Base-by-base conservation (phyloP, 2,329 filamentous ascomycete genomes). In the Thelonectria discophora region DNA sequence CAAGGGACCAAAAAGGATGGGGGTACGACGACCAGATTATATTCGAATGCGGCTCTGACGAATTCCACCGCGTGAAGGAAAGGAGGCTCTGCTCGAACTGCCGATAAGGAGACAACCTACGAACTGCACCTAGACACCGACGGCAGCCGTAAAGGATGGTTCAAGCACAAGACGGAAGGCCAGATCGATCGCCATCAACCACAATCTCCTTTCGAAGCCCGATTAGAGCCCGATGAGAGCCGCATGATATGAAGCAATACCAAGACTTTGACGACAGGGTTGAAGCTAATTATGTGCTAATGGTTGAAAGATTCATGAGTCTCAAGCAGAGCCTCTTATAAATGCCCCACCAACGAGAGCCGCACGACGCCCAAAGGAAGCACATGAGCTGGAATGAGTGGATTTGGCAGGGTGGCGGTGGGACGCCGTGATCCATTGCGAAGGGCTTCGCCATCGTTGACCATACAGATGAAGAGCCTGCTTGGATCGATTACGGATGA, bases 231-330 rank as follows among this genome's bases (percentile, higher is more conserved):
- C 20, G 18, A 17, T 27, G 17, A 46, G n/a, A 46, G 34, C 12
- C 56, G 56, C 43, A 59, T 47, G 49, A 42, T 42, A 40, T 46
- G 37, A 55, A 50, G 40, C 51, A 40, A 55, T 40, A 56, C 51
- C 52, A 60, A 55, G 58, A 27, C 52, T 54, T 48, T 17, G n/a
- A 42, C 37, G 58, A 60, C 58, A 61, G 49, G 58, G 58, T 58
- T 53, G 60, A 62, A 59, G 49, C 54, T 60, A 66, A 65, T 55
- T 62, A 71, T 71, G 68, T 69, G 64, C 67, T 71, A 71, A 71
- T 71, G 51, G 46, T 55, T 64, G 63, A 51, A 46, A 43, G 55
- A 66, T 48, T 54, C 60, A 64, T 42, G 50, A 67, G 48, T 49
- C 52, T 56, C 53, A 43, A 47, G 51, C 62, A 71, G 57, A 69